Evolutionary conservation across 257 asterid species (phyloP).

Genomic region (Solanum infundibuliforme): DNA sequence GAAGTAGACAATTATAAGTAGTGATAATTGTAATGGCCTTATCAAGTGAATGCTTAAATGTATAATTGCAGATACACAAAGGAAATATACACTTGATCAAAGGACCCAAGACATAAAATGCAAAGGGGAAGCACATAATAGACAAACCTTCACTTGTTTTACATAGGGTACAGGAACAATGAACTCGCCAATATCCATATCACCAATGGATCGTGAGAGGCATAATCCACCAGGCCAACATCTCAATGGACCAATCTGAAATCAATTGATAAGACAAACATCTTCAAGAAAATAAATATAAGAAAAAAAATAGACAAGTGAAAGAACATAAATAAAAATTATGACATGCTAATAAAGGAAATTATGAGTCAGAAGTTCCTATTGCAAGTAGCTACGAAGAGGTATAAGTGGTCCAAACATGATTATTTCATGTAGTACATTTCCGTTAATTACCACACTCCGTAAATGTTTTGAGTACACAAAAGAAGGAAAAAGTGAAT

Average conservation of each 20-base stretch:
- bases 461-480: background rate
- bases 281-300: background rate
- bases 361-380: background rate
- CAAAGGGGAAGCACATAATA: background rate
- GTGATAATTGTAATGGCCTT: background rate
- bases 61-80: background rate
- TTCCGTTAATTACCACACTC: background rate
- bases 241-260: conserved; percentile 23
- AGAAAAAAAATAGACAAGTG: background rate
- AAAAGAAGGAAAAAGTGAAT: background rate
- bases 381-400: background rate
- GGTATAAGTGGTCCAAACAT: background rate
- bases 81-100: background rate
- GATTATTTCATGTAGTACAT: background rate
- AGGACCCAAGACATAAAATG: background rate
- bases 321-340: background rate
- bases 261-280: background rate
- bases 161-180: conserved; percentile 20
- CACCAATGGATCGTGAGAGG: conserved; percentile 17
- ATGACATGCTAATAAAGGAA: background rate
- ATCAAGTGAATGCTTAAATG: background rate
- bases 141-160: conserved; percentile 29
- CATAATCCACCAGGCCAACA: conserved; percentile 24
- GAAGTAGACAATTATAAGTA: background rate
- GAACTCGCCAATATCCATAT: conserved; percentile 19